Percentiles rank a stretch among this genome's conserved stretches.
Evolutionary conservation across 2,329 filamentous ascomycete genomes (phyloP).

Genomic region (Diplodia mutila): DNA sequence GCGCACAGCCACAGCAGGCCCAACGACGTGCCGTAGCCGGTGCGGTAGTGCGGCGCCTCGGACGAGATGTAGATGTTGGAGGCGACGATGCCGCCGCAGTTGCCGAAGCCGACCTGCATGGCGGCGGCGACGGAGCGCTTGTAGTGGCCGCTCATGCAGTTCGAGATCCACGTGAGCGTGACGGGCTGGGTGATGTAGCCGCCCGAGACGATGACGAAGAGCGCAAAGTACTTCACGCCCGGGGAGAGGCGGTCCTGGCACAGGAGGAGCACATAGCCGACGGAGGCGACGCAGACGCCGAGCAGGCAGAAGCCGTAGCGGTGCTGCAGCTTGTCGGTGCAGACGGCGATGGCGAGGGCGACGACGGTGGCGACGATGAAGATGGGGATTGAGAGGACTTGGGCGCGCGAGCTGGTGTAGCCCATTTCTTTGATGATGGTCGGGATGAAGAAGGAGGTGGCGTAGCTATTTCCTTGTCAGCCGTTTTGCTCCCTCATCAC

Average conservation of each 20-base stretch:
- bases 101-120: conserved; percentile 37
- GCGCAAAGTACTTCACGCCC: conserved; percentile 57
- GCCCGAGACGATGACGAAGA: conserved; percentile 59
- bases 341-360: conserved; percentile 32
- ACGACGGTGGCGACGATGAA: conserved; percentile 34
- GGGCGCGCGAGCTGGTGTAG: conserved; percentile 37
- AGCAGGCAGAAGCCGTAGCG: conserved; percentile 36
- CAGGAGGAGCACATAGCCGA: conserved; percentile 49
- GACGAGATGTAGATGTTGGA: conserved; percentile 42
- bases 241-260: conserved; percentile 49
- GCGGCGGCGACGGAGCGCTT: conserved; percentile 39
- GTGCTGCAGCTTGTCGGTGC: conserved; percentile 35
- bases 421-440: conserved; percentile 34
- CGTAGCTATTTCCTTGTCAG: conserved; percentile 39
- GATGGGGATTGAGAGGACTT: conserved; percentile 36
- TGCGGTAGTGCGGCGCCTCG: conserved; percentile 43
- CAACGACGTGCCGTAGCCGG: conserved; percentile 42
- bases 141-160: conserved; percentile 52
- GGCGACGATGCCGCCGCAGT: conserved; percentile 39
- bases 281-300: conserved; percentile 37
- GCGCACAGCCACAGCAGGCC: conserved; percentile 51
- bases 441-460: conserved; percentile 39
- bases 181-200: conserved; percentile 61
- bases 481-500: too few relatives aligned
- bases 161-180: conserved; percentile 60